These are phyloP conservation scores for Lathyrus sativus DNA, from an alignment of 306 rosid species.

Conservation along the genomic window DNA sequence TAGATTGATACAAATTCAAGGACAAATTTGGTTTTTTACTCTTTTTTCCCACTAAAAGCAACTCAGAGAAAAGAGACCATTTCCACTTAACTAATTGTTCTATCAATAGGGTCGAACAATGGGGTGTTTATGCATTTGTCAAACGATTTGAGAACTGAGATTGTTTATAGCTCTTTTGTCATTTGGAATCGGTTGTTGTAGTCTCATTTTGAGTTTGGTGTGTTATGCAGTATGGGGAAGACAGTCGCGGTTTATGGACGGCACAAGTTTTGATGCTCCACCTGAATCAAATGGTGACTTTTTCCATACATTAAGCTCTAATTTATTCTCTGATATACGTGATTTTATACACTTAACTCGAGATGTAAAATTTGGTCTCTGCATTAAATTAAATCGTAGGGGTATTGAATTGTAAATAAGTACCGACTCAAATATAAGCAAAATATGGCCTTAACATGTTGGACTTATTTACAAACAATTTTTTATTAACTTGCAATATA, in stretches of 20 bases:
- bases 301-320: slow-evolving; percentile 5
- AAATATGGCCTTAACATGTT: not conserved
- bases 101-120: not conserved
- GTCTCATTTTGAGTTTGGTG: slow-evolving; percentile 38
- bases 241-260: slow-evolving; percentile 36
- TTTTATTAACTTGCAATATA: not conserved
- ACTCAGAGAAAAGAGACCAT: not conserved
- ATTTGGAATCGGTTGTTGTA: slow-evolving; percentile 30
- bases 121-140: not conserved
- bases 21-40: not conserved
- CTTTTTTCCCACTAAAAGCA: not conserved
- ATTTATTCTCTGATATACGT: slow-evolving; percentile 1
- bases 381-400: slow-evolving; percentile 19
- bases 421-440: not conserved
- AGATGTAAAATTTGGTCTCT: slow-evolving; percentile 1
- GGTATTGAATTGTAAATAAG: slow-evolving; percentile 16
- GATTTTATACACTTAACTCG: slow-evolving; percentile 8
- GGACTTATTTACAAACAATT: not conserved
- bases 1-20: not conserved
- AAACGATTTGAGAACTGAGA: slow-evolving; percentile 23
- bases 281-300: slow-evolving; percentile 42
- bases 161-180: slow-evolving; percentile 18
- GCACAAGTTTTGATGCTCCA: slow-evolving; percentile 29
- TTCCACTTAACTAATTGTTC: not conserved
- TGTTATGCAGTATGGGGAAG: slow-evolving; percentile 45